A percentile compares a stretch with the other conserved stretches of the same genome.
These are phyloP conservation scores for Pogostemon cablin DNA, from an alignment of 257 asterid species.

Conservation along the genomic window DNA sequence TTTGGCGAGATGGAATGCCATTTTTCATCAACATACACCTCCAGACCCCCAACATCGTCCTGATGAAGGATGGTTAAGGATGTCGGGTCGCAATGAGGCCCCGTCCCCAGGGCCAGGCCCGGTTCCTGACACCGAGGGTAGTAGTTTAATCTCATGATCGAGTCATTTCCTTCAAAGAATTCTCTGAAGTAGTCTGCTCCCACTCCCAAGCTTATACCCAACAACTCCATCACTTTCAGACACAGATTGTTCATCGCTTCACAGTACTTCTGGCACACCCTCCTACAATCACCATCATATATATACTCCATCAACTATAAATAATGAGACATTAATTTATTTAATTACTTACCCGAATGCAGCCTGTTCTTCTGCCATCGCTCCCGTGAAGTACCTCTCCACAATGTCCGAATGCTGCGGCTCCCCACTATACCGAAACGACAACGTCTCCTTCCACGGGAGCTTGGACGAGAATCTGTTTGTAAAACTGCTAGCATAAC, in stretches of 20 bases:
- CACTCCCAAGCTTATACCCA: slow-evolving; percentile 72
- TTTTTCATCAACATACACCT: slow-evolving; percentile 59
- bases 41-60: slow-evolving; percentile 75
- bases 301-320: too few species aligned
- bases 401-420: slow-evolving; percentile 31
- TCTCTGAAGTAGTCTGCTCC: slow-evolving; percentile 54
- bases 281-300: slow-evolving; percentile 34
- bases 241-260: slow-evolving; percentile 65
- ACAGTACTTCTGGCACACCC: slow-evolving; percentile 59
- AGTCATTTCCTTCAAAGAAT: slow-evolving; percentile 65
- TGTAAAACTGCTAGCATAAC: slow-evolving; percentile 82
- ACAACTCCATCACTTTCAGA: slow-evolving; percentile 59
- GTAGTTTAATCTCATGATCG: slow-evolving; percentile 75
- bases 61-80: slow-evolving; percentile 77
- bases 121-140: slow-evolving; percentile 74
- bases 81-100: slow-evolving; percentile 89
- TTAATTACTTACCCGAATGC: slow-evolving; percentile 56
- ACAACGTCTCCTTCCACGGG: slow-evolving; percentile 88
- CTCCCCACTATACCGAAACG: slow-evolving; percentile 54
- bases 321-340: too few species aligned
- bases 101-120: slow-evolving; percentile 68
- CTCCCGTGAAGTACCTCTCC: slow-evolving; percentile 43
- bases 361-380: slow-evolving; percentile 54
- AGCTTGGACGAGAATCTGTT: slow-evolving; percentile 71
- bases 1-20: slow-evolving; percentile 74